Percentiles rank a stretch among this genome's conserved stretches.
Conservation (phyloP, 805 yeast species). For the Sugiyamaella valdiviana region DNA sequence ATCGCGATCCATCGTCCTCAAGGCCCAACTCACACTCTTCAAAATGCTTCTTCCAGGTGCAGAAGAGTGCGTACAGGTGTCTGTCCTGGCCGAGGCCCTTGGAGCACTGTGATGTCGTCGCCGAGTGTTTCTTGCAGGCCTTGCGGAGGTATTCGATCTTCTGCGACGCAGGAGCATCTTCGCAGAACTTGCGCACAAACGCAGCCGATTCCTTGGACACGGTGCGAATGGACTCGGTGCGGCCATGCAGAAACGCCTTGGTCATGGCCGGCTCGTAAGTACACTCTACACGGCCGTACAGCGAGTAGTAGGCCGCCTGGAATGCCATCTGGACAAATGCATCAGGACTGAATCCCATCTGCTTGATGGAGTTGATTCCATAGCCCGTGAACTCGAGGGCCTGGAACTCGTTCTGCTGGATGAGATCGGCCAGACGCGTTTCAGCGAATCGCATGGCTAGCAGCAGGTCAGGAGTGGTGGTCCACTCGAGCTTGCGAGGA, state of each 20-base stretch:
- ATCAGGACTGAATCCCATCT: conserved; percentile 85
- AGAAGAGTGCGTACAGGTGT: conserved; percentile 79
- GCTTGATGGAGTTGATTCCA: conserved; percentile 74
- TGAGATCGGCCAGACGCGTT: conserved; percentile 78
- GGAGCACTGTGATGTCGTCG: conserved; percentile 62
- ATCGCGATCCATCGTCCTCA: conserved; percentile 23
- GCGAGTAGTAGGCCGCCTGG: conserved; percentile 86
- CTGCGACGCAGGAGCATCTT: conserved; percentile 50
- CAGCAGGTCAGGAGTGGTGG: conserved; percentile 67
- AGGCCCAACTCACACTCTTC: conserved; percentile 23
- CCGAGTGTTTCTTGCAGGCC: conserved; percentile 68
- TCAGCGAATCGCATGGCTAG: conserved; percentile 84
- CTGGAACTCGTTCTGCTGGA: conserved; percentile 82
- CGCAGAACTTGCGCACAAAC: conserved; percentile 81
- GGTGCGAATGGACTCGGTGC: conserved; percentile 87
- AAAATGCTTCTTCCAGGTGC: conserved; percentile 61
- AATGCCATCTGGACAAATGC: conserved; percentile 92
- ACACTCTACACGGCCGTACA: conserved; percentile 88
- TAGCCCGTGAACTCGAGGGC: conserved; percentile 60
- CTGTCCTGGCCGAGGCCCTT: conserved; percentile 87
- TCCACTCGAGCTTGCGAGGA: conserved; percentile 88
- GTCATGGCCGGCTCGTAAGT: conserved; percentile 98
- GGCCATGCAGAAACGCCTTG: conserved; percentile 75
- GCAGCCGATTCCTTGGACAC: conserved; percentile 74
- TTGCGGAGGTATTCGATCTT: conserved; percentile 54